phyloP scores from a whole-genome alignment of 768 basidiomycete species.

The Hericium alpestre region DNA sequence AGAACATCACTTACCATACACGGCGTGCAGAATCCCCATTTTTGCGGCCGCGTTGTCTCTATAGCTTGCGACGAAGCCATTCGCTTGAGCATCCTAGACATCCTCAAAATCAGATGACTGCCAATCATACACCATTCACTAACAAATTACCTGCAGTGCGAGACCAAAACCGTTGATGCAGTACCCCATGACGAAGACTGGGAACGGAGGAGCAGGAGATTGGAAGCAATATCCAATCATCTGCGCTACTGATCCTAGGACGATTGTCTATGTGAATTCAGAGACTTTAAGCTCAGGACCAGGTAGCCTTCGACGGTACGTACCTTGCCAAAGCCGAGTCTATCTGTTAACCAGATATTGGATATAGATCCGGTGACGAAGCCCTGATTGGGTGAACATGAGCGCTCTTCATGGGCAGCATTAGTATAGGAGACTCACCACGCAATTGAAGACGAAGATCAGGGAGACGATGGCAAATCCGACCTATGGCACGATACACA shows the following conservation, averaged over 20 bases:
- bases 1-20: constrained; percentile 36
- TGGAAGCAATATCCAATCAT: constrained; percentile 43
- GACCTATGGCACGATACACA: constrained; percentile 22
- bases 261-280: constrained; percentile 25
- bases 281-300: background rate
- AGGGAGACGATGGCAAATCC: constrained; percentile 46
- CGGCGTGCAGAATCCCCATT: constrained; percentile 60
- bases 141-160: constrained; percentile 28
- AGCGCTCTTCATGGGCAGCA: background rate
- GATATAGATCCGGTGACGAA: constrained; percentile 35
- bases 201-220: constrained; percentile 51
- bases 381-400: constrained; percentile 26
- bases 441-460: constrained; percentile 43
- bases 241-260: constrained; percentile 39
- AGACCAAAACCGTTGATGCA: constrained; percentile 40
- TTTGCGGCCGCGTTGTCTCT: constrained; percentile 46
- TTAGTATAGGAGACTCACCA: constrained; percentile 21
- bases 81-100: constrained; percentile 57
- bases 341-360: constrained; percentile 37
- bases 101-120: background rate
- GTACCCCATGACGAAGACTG: constrained; percentile 43
- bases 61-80: constrained; percentile 55
- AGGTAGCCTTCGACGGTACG: background rate
- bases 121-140: background rate
- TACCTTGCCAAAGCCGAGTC: constrained; percentile 39